Evolutionary conservation across 2,329 filamentous ascomycete species (phyloP).

Genomic region (Fusarium heterosporum): DNA sequence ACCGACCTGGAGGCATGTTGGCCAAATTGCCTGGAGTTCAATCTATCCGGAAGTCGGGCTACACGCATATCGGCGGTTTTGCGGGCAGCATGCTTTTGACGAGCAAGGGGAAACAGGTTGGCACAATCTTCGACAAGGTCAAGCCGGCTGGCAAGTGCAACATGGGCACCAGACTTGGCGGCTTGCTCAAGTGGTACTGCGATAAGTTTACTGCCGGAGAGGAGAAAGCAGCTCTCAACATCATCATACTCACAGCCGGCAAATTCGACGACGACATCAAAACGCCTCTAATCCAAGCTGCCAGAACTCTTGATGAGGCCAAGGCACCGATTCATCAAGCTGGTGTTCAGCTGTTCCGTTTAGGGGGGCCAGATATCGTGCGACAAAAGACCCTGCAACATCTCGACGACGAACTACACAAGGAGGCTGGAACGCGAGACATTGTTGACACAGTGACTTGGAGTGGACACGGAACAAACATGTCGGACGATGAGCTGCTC

Average conservation of each 20-base stretch:
- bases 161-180: constrained; percentile 16
- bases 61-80: constrained; percentile 18
- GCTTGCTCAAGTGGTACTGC: constrained; percentile 26
- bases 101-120: constrained; percentile 21
- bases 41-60: constrained; percentile 20
- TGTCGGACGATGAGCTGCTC: constrained; percentile 22
- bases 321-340: constrained; percentile 26
- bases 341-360: constrained; percentile 14
- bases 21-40: constrained; percentile 19
- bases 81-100: constrained; percentile 20
- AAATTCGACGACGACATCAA: constrained; percentile 27
- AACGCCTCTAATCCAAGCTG: constrained; percentile 12
- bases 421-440: constrained; percentile 20
- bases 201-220: constrained; percentile 20
- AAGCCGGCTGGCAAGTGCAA: constrained; percentile 21
- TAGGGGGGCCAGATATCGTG: constrained; percentile 7
- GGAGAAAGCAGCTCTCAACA: constrained; percentile 22
- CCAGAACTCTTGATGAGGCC: constrained; percentile 19
- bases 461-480: constrained; percentile 19
- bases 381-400: constrained; percentile 21
- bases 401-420: constrained; percentile 19
- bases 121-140: constrained; percentile 17
- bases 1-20: constrained; percentile 14
- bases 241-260: constrained; percentile 12
- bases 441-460: constrained; percentile 27